Conservation (phyloP, 768 basidiomycete species). For the Russula olivacea region DNA sequence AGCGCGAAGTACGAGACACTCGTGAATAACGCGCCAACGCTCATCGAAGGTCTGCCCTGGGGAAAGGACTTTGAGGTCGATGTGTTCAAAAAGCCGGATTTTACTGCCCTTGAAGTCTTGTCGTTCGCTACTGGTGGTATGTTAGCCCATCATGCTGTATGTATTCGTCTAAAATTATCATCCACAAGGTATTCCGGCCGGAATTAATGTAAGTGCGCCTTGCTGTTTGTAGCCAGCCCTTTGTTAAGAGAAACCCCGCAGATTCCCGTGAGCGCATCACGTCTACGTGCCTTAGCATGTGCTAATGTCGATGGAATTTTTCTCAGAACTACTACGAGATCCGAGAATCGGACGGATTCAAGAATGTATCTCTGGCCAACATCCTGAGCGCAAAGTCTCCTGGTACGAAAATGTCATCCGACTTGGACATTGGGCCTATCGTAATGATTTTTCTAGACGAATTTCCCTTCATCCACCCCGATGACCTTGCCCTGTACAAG, state of each 20-base stretch:
- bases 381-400: constrained; percentile 85
- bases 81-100: constrained; percentile 80
- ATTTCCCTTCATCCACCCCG: constrained; percentile 75
- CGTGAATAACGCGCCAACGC: constrained; percentile 67
- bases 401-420: constrained; percentile 37
- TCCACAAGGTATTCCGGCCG: constrained; percentile 66
- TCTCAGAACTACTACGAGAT: constrained; percentile 75
- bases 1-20: constrained; percentile 76
- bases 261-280: constrained; percentile 51
- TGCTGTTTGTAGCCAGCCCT: constrained; percentile 1
- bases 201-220: constrained; percentile 60
- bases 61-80: constrained; percentile 47
- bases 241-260: constrained; percentile 27
- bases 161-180: background rate
- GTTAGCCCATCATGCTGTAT: constrained; percentile 12
- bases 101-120: constrained; percentile 78
- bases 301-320: background rate
- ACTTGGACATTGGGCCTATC: background rate
- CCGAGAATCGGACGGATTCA: constrained; percentile 76
- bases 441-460: constrained; percentile 36
- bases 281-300: background rate
- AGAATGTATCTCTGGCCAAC: constrained; percentile 84
- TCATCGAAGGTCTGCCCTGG: constrained; percentile 83
- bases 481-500: constrained; percentile 68
- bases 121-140: constrained; percentile 78